These are phyloP conservation scores for Aspergillus sparsus DNA, from an alignment of 495 filamentous ascomycete genomes.

Conservation along the genomic window DNA sequence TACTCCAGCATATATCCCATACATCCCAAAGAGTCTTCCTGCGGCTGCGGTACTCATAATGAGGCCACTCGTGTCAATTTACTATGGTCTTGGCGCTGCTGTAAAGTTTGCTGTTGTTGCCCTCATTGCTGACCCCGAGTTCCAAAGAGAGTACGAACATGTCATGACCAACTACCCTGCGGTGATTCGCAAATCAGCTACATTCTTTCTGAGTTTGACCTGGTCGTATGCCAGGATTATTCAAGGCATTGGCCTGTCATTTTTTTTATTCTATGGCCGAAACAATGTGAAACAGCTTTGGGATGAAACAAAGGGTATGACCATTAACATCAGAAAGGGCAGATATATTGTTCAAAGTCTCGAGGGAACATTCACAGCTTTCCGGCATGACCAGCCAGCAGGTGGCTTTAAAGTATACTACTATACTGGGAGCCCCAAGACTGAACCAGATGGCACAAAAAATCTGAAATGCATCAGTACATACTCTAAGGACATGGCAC, in stretches of 20 bases:
- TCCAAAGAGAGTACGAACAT: conserved; percentile 58
- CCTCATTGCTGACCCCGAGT: conserved; percentile 58
- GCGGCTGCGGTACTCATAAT: conserved; percentile 29
- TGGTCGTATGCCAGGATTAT: conserved; percentile 51
- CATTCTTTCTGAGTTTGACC: conserved; percentile 44
- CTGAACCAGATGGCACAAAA: conserved; percentile 44
- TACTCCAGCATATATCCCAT: conserved; percentile 35
- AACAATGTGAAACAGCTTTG: conserved; percentile 46
- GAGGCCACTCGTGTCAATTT: conserved; percentile 34
- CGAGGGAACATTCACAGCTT: conserved; percentile 50
- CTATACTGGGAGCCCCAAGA: conserved; percentile 47
- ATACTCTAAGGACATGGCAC: conserved; percentile 50
- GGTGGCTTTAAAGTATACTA: conserved; percentile 50
- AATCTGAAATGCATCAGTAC: conserved; percentile 48
- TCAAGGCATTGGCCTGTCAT: conserved; percentile 43
- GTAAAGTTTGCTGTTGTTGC: conserved; percentile 58
- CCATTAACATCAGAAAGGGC: conserved; percentile 48
- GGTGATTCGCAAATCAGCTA: conserved; percentile 41
- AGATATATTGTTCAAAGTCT: conserved; percentile 46
- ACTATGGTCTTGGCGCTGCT: conserved; percentile 42
- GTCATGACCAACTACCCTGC: conserved; percentile 37
- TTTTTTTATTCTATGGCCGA: conserved; percentile 53
- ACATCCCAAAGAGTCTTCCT: conserved; percentile 33
- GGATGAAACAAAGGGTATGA: conserved; percentile 51
- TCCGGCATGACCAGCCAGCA: conserved; percentile 42